A percentile compares a stretch with the other conserved stretches of the same genome.
These are phyloP conservation scores for Blastomyces silverae DNA, from an alignment of 2,329 filamentous ascomycete genomes.

Conservation along the genomic window DNA sequence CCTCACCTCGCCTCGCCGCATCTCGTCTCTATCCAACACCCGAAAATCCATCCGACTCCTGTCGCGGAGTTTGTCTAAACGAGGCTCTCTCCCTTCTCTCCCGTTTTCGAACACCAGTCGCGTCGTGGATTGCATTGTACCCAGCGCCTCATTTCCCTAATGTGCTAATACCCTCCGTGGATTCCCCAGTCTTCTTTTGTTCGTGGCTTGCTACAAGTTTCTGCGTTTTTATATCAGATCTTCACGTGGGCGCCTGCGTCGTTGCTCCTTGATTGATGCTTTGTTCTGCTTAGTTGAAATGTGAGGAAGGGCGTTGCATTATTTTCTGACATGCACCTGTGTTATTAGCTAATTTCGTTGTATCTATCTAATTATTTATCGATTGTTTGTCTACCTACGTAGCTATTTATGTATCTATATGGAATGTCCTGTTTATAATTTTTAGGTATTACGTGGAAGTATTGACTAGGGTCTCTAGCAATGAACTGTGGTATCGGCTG, in stretches of 20 bases:
- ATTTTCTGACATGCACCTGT: background rate
- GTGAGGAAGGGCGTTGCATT: background rate
- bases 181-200: background rate
- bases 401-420: background rate
- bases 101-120: background rate
- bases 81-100: background rate
- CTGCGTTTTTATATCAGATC: background rate
- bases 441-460: background rate
- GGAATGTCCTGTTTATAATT: background rate
- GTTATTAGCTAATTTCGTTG: slow-evolving; percentile 1
- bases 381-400: background rate
- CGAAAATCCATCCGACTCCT: background rate
- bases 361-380: background rate
- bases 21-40: background rate
- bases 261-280: background rate
- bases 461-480: background rate
- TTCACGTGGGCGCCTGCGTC: background rate
- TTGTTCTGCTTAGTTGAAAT: background rate
- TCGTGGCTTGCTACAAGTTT: background rate
- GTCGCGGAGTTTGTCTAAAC: background rate
- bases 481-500: background rate
- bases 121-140: background rate
- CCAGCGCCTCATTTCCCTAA: background rate
- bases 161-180: background rate
- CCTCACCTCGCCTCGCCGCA: background rate